Evolutionary conservation across 495 filamentous ascomycete species (phyloP).

Genomic region (Chlorociboria aeruginascens): DNA sequence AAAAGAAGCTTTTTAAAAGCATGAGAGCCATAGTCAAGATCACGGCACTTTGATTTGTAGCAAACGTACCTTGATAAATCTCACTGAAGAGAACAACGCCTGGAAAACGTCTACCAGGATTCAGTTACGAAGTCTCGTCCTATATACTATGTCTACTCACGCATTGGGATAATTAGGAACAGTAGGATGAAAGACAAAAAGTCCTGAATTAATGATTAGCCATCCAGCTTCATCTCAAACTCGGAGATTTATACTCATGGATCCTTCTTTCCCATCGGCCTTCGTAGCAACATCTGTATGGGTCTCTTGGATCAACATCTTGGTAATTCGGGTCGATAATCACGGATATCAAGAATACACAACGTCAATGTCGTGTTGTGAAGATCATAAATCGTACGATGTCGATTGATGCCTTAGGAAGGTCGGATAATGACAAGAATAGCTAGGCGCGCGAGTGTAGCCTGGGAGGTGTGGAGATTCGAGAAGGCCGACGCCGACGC

Average conservation of each 20-base stretch:
- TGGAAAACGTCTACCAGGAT: conserved; percentile 53
- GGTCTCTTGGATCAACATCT: conserved; percentile 58
- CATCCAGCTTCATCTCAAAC: neutral
- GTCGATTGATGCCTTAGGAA: too few species aligned
- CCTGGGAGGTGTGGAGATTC: too few species aligned
- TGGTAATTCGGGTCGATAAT: conserved; percentile 12
- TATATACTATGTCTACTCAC: conserved; percentile 22
- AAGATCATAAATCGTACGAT: neutral
- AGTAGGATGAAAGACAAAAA: conserved; percentile 80
- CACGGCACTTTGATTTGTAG: neutral
- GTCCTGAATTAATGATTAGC: conserved; percentile 38
- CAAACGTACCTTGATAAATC: conserved; percentile 79
- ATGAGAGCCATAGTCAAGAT: neutral
- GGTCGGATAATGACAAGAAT: too few species aligned
- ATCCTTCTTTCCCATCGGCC: conserved; percentile 43
- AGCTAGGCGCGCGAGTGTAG: too few species aligned
- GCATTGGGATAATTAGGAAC: conserved; percentile 79
- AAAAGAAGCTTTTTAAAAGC: neutral
- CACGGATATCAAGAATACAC: too few species aligned
- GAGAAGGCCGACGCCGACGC: too few species aligned
- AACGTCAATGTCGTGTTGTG: neutral
- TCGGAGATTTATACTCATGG: conserved; percentile 41
- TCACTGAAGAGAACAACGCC: conserved; percentile 88
- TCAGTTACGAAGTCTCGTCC: conserved; percentile 14
- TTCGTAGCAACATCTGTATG: conserved; percentile 54